Evolutionary conservation across 768 basidiomycete species (phyloP), one percentile per base, ranked within the genome.

Genomic region (Leccinum rimulosum): DNA sequence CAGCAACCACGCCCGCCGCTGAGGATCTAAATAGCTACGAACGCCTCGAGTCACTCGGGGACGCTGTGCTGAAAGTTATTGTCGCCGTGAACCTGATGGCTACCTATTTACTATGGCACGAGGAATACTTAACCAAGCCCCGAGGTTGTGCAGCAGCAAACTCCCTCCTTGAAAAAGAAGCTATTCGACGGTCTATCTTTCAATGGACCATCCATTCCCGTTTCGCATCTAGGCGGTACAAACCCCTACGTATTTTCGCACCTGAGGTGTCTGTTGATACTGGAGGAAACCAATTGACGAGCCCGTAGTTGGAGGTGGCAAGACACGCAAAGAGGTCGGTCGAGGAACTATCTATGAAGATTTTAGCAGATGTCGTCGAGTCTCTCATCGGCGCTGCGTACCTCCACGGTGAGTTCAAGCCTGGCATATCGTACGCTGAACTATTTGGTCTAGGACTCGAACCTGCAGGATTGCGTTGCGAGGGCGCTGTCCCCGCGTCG

Each of bases 81-180:
- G 76, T 76, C 9, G 79, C 79, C 17, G 67, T 88, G 11, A 85
- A 90, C 65, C 74, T 91, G 7, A 71, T 88, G 38, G 82, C 82
- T 0, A 74, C 84, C 47, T 82, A 86, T 65, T 88, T 87, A 0
- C 65, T 82, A 17, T 91, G 89, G 90, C 90, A 87, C 57, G 90
- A 92, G 63, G 89, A 88, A 11, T 91, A 90, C 64, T 74, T 91
- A 17, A 82, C 82, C 2, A 77, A 74, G 60, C 83, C 30, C 9
- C 30, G 90, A 70, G 89, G 91, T 63, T 89, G 89, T 56, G 76
- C 79, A 0, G 89, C 91, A 5, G 82, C 88, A 0, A 92, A 92
- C 66, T 81, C 80, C 0, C 76, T 79, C 22, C 79, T 91, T 10
- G 88, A 89, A 0, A 89, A 87, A 65, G 84, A 82, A 62, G 83